Evolutionary conservation across 805 yeast species (phyloP), one percentile per base, ranked within the genome.

Genomic region (Saccharomyces mikatae): DNA sequence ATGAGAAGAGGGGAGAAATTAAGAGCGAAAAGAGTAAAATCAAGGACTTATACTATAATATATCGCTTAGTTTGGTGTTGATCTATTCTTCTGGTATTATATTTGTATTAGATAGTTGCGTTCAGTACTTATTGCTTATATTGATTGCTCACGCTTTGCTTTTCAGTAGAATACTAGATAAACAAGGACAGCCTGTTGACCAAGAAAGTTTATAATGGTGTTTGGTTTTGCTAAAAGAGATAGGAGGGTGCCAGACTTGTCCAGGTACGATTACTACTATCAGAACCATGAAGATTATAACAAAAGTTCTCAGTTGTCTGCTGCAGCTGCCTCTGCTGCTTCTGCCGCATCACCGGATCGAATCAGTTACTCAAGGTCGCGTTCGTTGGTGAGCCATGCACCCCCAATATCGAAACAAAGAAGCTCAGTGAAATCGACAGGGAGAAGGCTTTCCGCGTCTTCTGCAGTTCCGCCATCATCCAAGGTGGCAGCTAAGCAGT

Each of bases 241-340:
- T 48, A 60, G 63, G 36, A 62, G 63, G 53, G 72, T 68, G 26
- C 75, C 76, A 6, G 76, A 71, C 58, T 59, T 72, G 14, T 70
- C 74, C 11, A 65, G 75, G 50, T 72, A 72, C 50, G 70, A 68
- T 51, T 66, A 68, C 52, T 61, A 69, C 46, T 68, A 69, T 53
- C 61, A 62, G 46, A 60, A 62, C 49, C 58, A 57, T 26, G 61
- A 58, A 21, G 62, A 62, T 32, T 57, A 54, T 47, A 63, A 62
- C 51, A 55, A 54, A 44, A 58, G 59, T 14, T 54, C 56, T 13
- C 51, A 60, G 26, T 49, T 67, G 22, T 62, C 66, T 11, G 67
- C 67, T 13, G 71, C 67, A 24, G 71, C 71, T n/a, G 71, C 70
- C 6, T 62, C 60, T 32, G 68, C 70, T 4, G 67, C 69, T 9